phyloP scores from a whole-genome alignment of 306 rosid species.

The Alnus glutinosa region DNA sequence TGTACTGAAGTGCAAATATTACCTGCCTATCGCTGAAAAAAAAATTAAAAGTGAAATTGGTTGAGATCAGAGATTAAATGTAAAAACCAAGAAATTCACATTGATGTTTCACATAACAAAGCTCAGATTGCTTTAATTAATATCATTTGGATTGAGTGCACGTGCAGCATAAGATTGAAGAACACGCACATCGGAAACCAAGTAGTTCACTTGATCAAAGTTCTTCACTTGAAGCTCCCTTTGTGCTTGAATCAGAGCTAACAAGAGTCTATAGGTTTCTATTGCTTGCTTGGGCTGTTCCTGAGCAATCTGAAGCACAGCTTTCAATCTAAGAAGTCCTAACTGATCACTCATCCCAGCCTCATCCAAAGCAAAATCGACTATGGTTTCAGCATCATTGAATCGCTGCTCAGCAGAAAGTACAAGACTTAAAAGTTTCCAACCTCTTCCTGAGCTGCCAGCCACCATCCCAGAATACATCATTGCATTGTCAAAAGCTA shows the following conservation, averaged over 20 bases:
- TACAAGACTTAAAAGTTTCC: constrained; percentile 71
- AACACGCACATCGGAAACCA: constrained; percentile 54
- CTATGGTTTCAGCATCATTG: constrained; percentile 74
- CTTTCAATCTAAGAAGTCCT: constrained; percentile 78
- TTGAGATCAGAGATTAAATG: not conserved
- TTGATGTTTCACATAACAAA: not conserved
- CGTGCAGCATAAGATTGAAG: not conserved
- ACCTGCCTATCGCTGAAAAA: not conserved
- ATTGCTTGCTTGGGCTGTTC: constrained; percentile 87
- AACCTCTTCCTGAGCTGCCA: constrained; percentile 69
- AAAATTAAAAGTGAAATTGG: not conserved
- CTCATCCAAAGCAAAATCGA: constrained; percentile 86
- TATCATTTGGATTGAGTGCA: not conserved
- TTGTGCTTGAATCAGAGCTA: constrained; percentile 67
- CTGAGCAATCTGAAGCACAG: constrained; percentile 75
- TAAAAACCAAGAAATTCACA: not conserved
- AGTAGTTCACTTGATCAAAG: constrained; percentile 33
- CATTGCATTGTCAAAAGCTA: constrained; percentile 62
- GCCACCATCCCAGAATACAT: constrained; percentile 57
- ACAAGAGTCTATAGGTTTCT: constrained; percentile 85
- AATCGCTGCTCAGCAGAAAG: constrained; percentile 77
- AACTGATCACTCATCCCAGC: constrained; percentile 63
- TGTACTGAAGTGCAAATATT: not conserved
- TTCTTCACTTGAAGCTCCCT: constrained; percentile 51
- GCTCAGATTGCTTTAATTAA: not conserved